Evolutionary conservation across 345 rosid genomes (phyloP).

Genomic region (Aquilaria sinensis): DNA sequence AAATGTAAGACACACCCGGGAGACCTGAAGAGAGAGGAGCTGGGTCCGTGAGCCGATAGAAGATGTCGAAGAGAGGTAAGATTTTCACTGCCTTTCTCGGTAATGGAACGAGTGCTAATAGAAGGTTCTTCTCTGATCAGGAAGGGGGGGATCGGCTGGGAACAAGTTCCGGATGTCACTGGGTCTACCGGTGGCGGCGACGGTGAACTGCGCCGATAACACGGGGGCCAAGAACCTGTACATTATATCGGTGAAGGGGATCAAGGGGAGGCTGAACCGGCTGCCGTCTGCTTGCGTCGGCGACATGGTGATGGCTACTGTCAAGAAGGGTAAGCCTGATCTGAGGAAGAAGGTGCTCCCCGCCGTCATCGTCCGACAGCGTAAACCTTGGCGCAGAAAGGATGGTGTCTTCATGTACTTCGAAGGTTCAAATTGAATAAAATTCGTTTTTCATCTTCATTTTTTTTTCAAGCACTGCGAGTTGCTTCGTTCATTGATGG

Average conservation of each 20-base stretch:
- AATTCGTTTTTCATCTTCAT: neutral
- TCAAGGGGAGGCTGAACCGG: conserved; percentile 87
- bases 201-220: conserved; percentile 74
- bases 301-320: conserved; percentile 98
- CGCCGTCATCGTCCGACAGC: conserved; percentile 89
- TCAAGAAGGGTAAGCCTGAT: conserved; percentile 95
- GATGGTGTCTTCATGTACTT: conserved; percentile 97
- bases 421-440: conserved; percentile 42
- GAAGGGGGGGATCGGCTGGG: conserved; percentile 67
- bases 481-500: conserved; percentile 18
- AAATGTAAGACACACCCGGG: neutral
- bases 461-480: neutral
- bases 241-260: conserved; percentile 93
- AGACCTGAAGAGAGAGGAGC: conserved; percentile 3
- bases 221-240: conserved; percentile 82
- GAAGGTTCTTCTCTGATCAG: conserved; percentile 17
- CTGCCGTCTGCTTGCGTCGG: conserved; percentile 94
- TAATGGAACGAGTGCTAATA: neutral
- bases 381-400: conserved; percentile 99
- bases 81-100: neutral
- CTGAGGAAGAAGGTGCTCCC: conserved; percentile 95
- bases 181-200: conserved; percentile 77
- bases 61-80: conserved; percentile 43
- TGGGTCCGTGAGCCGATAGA: neutral
- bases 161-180: conserved; percentile 83